phyloP scores from a whole-genome alignment of 441 rosid genomes.

The Gossypium schwendimanii region DNA sequence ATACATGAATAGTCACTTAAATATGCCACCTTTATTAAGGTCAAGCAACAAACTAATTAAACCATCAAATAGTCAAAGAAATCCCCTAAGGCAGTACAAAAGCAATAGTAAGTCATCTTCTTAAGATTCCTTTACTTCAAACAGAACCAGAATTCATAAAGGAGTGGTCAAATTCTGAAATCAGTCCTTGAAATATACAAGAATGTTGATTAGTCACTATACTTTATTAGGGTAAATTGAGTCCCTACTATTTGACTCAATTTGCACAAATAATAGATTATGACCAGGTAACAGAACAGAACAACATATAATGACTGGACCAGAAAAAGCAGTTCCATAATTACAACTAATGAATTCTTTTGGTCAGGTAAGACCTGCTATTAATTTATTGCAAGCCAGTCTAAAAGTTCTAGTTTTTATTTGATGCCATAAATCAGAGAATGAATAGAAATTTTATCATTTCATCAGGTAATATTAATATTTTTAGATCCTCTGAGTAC shows the following conservation, averaged over 20 bases:
- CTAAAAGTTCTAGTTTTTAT: neutral
- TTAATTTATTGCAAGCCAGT: neutral
- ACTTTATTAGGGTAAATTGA: neutral
- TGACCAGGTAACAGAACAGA: neutral
- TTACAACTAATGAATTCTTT: neutral
- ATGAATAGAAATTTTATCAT: neutral
- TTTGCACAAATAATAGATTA: neutral
- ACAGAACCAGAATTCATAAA: neutral
- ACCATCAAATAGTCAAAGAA: neutral
- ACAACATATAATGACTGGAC: neutral
- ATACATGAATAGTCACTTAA: neutral
- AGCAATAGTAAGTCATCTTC: neutral
- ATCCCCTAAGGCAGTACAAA: neutral
- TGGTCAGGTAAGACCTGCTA: neutral
- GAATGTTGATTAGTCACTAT: neutral
- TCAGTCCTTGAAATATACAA: neutral
- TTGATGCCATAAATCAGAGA: neutral
- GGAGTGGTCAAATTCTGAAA: neutral
- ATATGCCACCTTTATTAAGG: neutral
- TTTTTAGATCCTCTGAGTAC: slow-evolving; percentile 1
- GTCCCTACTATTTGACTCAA: neutral
- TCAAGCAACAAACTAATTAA: neutral
- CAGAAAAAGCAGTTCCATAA: neutral
- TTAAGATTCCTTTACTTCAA: neutral
- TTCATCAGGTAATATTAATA: neutral